Evolutionary conservation across 2,329 filamentous ascomycete genomes (phyloP).

Genomic region (Aspergillus puulaauensis): DNA sequence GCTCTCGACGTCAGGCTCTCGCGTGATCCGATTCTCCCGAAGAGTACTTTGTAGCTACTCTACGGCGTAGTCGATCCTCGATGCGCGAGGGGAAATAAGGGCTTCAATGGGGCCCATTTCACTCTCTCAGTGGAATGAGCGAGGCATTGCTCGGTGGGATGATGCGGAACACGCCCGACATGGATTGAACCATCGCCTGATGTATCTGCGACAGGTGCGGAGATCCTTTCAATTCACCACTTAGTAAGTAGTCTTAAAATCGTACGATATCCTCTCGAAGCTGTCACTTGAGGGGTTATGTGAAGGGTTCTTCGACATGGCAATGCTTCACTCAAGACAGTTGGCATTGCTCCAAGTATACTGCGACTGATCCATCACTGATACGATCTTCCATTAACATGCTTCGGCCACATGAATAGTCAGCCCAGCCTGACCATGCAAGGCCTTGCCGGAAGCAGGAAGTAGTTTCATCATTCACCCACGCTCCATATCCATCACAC

Average conservation of each 20-base stretch:
- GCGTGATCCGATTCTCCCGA: slow-evolving; percentile 23
- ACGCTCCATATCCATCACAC: too few relatives aligned
- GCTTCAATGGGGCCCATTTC: neutral
- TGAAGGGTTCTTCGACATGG: too few relatives aligned
- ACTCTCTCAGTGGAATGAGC: too few relatives aligned
- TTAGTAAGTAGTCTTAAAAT: neutral
- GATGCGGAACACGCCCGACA: neutral
- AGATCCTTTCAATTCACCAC: slow-evolving; percentile 11
- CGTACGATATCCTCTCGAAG: too few relatives aligned
- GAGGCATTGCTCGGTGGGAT: neutral
- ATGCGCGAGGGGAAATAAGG: too few relatives aligned
- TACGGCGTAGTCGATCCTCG: too few relatives aligned
- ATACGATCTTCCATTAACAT: neutral
- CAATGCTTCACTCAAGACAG: too few relatives aligned
- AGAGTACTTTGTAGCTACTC: neutral
- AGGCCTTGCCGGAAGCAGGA: slow-evolving; percentile 10
- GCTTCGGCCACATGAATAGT: neutral
- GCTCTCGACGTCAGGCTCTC: slow-evolving; percentile 31
- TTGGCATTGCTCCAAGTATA: too few relatives aligned
- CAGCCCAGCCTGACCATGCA: slow-evolving; percentile 6
- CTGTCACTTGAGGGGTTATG: too few relatives aligned
- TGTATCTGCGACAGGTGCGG: slow-evolving; percentile 11
- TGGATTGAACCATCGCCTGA: slow-evolving; percentile 11
- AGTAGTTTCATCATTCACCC: neutral
- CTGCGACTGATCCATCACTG: too few relatives aligned